These are phyloP conservation scores for Guillardia theta DNA, from an alignment of 78 protist species.

Conservation along the genomic window DNA sequence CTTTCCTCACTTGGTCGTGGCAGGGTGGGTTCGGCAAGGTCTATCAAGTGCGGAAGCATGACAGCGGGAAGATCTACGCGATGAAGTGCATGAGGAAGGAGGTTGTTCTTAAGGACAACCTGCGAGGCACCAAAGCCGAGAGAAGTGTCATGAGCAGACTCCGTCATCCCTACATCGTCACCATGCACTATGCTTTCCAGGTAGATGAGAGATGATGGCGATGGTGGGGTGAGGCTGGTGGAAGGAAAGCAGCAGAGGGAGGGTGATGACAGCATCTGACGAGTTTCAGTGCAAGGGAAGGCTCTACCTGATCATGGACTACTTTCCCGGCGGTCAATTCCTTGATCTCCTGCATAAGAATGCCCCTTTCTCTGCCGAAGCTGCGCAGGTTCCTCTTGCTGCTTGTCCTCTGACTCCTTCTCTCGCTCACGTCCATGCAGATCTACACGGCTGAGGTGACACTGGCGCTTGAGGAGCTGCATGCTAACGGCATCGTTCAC, in stretches of 20 bases:
- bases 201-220: too few relatives aligned
- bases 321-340: conserved; percentile 34
- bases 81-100: conserved; percentile 43
- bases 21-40: conserved; percentile 43
- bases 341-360: background rate
- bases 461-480: conserved; percentile 37
- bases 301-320: conserved; percentile 40
- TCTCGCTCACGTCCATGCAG: too few relatives aligned
- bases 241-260: too few relatives aligned
- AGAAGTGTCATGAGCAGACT: background rate
- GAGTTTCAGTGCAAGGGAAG: conserved; percentile 30
- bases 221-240: too few relatives aligned
- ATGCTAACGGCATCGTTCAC: conserved; percentile 11
- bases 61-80: background rate
- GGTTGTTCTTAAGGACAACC: background rate
- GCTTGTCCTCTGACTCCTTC: background rate
- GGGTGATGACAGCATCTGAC: too few relatives aligned
- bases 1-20: too few relatives aligned
- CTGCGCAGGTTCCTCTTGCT: background rate
- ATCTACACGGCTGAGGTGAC: conserved; percentile 8
- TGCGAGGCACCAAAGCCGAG: background rate
- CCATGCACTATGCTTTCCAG: conserved; percentile 35
- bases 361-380: background rate
- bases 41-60: background rate
- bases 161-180: conserved; percentile 19